Conservation (phyloP, 306 rosid genomes). For the Lotus japonicus region DNA sequence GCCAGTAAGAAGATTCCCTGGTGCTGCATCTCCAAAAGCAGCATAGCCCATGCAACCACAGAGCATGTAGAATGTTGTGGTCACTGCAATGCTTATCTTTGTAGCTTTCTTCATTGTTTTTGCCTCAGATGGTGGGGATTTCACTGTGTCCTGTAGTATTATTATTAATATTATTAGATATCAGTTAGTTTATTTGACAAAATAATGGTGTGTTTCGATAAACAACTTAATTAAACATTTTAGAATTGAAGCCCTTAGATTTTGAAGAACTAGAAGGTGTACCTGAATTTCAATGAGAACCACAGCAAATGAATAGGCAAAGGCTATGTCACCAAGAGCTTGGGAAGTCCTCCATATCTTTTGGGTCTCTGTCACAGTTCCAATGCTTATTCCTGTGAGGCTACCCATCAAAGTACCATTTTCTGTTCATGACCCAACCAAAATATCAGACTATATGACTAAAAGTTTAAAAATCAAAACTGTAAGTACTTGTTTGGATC, state of each 20-base stretch:
- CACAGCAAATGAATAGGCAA: slow-evolving; percentile 50
- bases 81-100: slow-evolving; percentile 41
- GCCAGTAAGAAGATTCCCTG: slow-evolving; percentile 82
- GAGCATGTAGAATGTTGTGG: slow-evolving; percentile 61
- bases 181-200: background rate
- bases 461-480: background rate
- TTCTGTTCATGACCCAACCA: slow-evolving; percentile 33
- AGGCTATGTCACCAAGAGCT: slow-evolving; percentile 64
- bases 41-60: slow-evolving; percentile 91
- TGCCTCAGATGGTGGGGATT: slow-evolving; percentile 78
- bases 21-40: slow-evolving; percentile 72
- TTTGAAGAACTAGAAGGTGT: background rate
- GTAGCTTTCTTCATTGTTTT: slow-evolving; percentile 81
- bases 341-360: slow-evolving; percentile 55
- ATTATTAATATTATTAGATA: background rate
- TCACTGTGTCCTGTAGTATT: slow-evolving; percentile 56
- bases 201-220: too few relatives aligned
- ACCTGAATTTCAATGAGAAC: slow-evolving; percentile 73
- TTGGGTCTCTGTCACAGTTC: slow-evolving; percentile 28
- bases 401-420: slow-evolving; percentile 38
- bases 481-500: background rate
- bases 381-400: slow-evolving; percentile 41
- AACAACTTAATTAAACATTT: background rate
- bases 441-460: background rate
- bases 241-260: background rate